Conservation (phyloP, 148 eudicot genomes). For the Silene conica region DNA sequence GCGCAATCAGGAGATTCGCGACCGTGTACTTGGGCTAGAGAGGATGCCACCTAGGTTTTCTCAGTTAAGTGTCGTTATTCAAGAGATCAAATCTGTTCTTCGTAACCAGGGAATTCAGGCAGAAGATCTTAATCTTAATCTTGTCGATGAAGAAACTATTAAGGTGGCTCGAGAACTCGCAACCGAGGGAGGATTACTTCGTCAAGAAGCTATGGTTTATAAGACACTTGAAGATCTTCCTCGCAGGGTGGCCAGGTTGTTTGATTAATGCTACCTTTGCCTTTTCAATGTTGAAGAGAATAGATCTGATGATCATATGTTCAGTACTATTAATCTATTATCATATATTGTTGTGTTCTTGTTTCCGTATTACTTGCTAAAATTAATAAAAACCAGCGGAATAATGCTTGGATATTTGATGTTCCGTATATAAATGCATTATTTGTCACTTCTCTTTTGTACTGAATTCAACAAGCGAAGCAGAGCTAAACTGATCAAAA, state of each 20-base stretch:
- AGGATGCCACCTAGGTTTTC: background rate
- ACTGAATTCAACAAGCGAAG: background rate
- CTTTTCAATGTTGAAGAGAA: background rate
- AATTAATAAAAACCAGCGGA: too few species aligned
- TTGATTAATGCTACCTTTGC: background rate
- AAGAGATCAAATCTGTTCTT: background rate
- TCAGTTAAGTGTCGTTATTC: background rate
- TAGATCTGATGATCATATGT: too few species aligned
- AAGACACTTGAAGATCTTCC: background rate
- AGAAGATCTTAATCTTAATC: background rate
- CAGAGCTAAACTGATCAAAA: background rate
- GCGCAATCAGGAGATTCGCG: slow-evolving; percentile 4
- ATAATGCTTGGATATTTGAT: too few species aligned
- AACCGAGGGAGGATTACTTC: background rate
- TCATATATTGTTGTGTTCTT: too few species aligned
- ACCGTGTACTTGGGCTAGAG: slow-evolving; percentile 3
- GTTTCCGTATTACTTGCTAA: too few species aligned
- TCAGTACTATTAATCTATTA: too few species aligned
- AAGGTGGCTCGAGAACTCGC: slow-evolving; percentile 13
- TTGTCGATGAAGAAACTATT: background rate
- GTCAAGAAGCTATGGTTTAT: background rate
- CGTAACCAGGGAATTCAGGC: background rate
- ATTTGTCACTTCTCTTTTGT: too few species aligned
- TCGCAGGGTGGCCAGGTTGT: background rate
- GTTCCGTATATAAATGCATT: too few species aligned